Conservation (phyloP, 345 rosid species). For the Draba incana region DNA sequence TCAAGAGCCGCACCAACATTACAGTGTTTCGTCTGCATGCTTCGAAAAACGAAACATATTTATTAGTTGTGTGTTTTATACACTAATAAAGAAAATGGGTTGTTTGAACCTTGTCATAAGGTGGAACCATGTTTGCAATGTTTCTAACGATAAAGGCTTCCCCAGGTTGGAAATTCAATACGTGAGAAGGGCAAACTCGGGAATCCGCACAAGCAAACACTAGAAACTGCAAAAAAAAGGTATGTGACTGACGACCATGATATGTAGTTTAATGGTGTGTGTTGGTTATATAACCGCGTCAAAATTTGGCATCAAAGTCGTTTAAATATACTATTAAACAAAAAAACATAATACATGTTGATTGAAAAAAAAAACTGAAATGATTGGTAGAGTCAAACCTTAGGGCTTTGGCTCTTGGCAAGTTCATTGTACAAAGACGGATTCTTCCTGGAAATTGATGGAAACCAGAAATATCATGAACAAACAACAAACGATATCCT, state of each 20-base stretch:
- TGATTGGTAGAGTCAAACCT: constrained; percentile 48
- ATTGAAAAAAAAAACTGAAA: background rate
- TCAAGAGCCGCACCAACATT: constrained; percentile 95
- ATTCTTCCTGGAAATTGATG: constrained; percentile 63
- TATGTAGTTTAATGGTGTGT: too few species aligned
- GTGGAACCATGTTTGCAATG: constrained; percentile 98
- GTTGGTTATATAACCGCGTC: too few species aligned
- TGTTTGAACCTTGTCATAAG: constrained; percentile 59
- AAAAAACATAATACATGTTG: too few species aligned
- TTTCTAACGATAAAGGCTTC: constrained; percentile 96
- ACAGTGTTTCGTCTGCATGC: constrained; percentile 63
- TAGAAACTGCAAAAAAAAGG: constrained; percentile 60
- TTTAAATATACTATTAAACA: too few species aligned
- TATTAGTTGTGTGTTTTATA: constrained; percentile 4
- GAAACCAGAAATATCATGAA: constrained; percentile 28
- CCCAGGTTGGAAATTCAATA: constrained; percentile 90
- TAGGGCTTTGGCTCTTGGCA: constrained; percentile 82
- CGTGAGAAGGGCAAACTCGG: constrained; percentile 89
- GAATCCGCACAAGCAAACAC: constrained; percentile 99
- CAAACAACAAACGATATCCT: constrained; percentile 2
- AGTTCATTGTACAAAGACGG: constrained; percentile 64
- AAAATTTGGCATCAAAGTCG: too few species aligned
- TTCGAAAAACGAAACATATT: constrained; percentile 19
- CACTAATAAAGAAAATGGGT: background rate
- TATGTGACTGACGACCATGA: too few species aligned